A percentile compares a stretch with the other conserved stretches of the same genome.
phyloP scores from a whole-genome alignment of 768 basidiomycete genomes.

The Chalciporus chontae region DNA sequence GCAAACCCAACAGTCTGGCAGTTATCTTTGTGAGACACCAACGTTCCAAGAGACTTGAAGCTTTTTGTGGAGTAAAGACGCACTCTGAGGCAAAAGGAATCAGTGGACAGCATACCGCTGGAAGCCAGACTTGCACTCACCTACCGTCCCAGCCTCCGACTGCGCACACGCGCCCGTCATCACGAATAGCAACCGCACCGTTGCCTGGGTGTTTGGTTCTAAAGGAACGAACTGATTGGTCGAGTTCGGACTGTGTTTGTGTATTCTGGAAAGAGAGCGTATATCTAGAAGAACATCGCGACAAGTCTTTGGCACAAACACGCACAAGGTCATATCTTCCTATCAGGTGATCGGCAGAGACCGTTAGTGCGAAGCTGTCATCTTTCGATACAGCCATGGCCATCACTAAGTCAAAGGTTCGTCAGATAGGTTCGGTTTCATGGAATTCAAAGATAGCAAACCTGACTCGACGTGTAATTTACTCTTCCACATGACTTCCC shows the following conservation, averaged over 20 bases:
- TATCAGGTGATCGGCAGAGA: conserved; percentile 82
- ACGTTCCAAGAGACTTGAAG: conserved; percentile 79
- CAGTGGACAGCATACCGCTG: neutral
- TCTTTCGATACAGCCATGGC: conserved; percentile 69
- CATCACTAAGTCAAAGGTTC: conserved; percentile 57
- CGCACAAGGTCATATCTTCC: conserved; percentile 59
- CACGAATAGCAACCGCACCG: conserved; percentile 66
- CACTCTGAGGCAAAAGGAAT: conserved; percentile 43
- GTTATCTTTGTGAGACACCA: conserved; percentile 75
- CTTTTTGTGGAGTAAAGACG: conserved; percentile 79
- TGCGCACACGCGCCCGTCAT: conserved; percentile 77
- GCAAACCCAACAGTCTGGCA: conserved; percentile 79
- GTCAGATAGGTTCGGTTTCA: neutral
- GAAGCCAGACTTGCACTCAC: conserved; percentile 44
- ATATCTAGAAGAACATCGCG: neutral
- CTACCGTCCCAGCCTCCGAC: conserved; percentile 93
- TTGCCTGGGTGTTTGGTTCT: conserved; percentile 82
- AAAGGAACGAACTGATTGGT: conserved; percentile 31
- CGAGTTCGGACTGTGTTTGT: conserved; percentile 12
- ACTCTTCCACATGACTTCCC: conserved; percentile 65
- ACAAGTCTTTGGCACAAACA: neutral
- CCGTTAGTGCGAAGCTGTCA: conserved; percentile 62
- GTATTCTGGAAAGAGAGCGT: conserved; percentile 1
- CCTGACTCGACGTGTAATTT: conserved; percentile 73
- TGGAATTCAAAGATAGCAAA: conserved; percentile 31